Base-by-base conservation (phyloP, 495 filamentous ascomycete species). In the Aspergillus kassunensis region DNA sequence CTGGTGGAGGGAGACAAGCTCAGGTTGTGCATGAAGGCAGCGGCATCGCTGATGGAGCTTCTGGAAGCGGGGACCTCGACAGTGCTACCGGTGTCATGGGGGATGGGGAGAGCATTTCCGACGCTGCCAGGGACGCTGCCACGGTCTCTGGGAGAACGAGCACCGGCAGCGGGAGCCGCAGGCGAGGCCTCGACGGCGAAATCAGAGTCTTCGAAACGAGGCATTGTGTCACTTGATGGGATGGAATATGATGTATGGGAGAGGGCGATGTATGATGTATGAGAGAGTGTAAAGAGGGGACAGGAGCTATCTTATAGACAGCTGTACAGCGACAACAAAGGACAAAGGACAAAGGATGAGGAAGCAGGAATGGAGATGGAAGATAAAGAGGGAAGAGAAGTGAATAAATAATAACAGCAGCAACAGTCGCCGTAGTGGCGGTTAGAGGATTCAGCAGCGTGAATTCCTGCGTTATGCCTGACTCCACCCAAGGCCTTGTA, bases 61-160 rank as follows among this genome's bases (percentile, higher is more conserved):
- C 86, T 72, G 21, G 83, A 76, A 16, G 87, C 85, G 16, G 86
- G 86, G 42, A 91, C 77, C 68, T 90, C 87, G 51, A 90, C 79
- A 23, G 83, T 74, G 58, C 80, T 75, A 29, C 67, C 72, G 41
- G 64, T 56, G 16, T 76, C 76, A 23, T 57, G 63, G 37, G 81
- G 78, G 46, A 83, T 79, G 33, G 74, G 58, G 40, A 83, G 58
- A 29, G 67, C 63, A n/a, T n/a, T n/a, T n/a, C n/a, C n/a, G n/a
- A n/a, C n/a, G n/a, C n/a, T n/a, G 56, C 62, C 55, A 41, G 57
- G 53, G 23, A 56, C 35, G 44, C 63, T 65, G 49, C 57, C 55
- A 43, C 59, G 62, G 30, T 68, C 63, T 23, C 62, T 56, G 31
- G 65, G 66, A 36, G 70, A 69, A 23, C 43, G 59, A 21, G 43